Evolutionary conservation across 768 basidiomycete species (phyloP).

Genomic region (Suillus variegatus): DNA sequence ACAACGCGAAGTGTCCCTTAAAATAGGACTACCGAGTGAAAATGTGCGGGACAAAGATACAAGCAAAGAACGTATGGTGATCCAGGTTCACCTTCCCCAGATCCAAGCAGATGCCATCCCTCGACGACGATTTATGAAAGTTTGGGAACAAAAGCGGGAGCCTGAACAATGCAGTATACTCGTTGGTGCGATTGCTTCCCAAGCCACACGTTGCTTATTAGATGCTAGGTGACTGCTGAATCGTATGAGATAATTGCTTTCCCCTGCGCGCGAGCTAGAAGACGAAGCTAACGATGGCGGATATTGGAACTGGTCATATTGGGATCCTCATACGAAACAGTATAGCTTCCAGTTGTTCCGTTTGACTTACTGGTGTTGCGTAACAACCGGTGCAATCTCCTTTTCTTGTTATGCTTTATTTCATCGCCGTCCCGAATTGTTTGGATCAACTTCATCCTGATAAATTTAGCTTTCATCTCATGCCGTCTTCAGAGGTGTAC

Average conservation of each 20-base stretch:
- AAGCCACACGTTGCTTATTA: slow-evolving; percentile 29
- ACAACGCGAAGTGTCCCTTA: slow-evolving; percentile 92
- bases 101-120: slow-evolving; percentile 86
- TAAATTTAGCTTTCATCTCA: background rate
- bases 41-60: slow-evolving; percentile 93
- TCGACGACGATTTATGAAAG: slow-evolving; percentile 91
- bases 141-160: slow-evolving; percentile 96
- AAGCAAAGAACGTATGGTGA: slow-evolving; percentile 95
- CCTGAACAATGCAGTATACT: slow-evolving; percentile 90
- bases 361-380: slow-evolving; percentile 37
- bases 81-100: slow-evolving; percentile 94
- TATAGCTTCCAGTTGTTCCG: slow-evolving; percentile 98
- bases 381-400: background rate
- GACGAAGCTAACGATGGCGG: slow-evolving; percentile 89
- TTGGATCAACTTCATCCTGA: slow-evolving; percentile 1
- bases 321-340: slow-evolving; percentile 99
- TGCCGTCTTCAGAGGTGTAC: background rate
- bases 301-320: slow-evolving; percentile 97
- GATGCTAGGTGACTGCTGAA: slow-evolving; percentile 89
- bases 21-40: slow-evolving; percentile 96
- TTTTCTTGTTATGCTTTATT: background rate
- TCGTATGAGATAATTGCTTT: slow-evolving; percentile 99
- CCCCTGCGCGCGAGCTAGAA: slow-evolving; percentile 96
- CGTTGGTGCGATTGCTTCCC: slow-evolving; percentile 50
- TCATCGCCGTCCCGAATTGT: background rate